Conservation (phyloP, 2,329 filamentous ascomycete genomes). For the Epichloe typhina region DNA sequence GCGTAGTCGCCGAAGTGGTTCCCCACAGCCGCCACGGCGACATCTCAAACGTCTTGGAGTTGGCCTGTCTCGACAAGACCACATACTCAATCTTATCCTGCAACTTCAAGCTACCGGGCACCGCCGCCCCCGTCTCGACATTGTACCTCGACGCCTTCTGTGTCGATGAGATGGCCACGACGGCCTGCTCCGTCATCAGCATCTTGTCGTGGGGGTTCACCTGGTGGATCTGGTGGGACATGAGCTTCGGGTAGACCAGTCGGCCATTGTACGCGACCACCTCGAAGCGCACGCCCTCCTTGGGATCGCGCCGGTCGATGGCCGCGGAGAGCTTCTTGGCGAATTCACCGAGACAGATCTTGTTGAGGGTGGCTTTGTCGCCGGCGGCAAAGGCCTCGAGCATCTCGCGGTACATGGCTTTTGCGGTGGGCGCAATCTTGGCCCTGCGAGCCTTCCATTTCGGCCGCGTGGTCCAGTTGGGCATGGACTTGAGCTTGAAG, state of each 20-base stretch:
- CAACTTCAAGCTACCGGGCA: slow-evolving; percentile 34
- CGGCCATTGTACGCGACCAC: slow-evolving; percentile 34
- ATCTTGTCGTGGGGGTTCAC: slow-evolving; percentile 28
- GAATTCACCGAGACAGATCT: slow-evolving; percentile 41
- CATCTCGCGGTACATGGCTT: slow-evolving; percentile 47
- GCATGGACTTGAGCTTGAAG: slow-evolving; percentile 33
- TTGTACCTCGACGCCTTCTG: slow-evolving; percentile 38
- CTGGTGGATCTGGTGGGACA: slow-evolving; percentile 39
- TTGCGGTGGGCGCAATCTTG: slow-evolving; percentile 37
- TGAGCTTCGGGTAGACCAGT: slow-evolving; percentile 32
- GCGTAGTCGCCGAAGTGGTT: slow-evolving; percentile 40
- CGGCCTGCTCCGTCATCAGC: slow-evolving; percentile 33
- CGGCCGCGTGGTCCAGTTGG: slow-evolving; percentile 26
- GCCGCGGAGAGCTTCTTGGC: slow-evolving; percentile 36
- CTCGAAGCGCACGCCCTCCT: slow-evolving; percentile 38
- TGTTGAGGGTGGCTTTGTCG: slow-evolving; percentile 35
- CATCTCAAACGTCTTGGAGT: slow-evolving; percentile 32
- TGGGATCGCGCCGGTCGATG: slow-evolving; percentile 36
- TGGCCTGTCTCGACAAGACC: slow-evolving; percentile 32
- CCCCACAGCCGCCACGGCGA: slow-evolving; percentile 53
- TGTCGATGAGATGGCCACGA: slow-evolving; percentile 45
- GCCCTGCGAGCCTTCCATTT: slow-evolving; percentile 29
- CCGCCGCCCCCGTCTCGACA: slow-evolving; percentile 20
- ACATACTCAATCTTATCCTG: slow-evolving; percentile 50
- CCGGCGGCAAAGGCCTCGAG: slow-evolving; percentile 47